A percentile compares a stretch with the other conserved stretches of the same genome.
Conservation (phyloP, 1,139 yeast genomes). For the Protomyces inundatus region DNA sequence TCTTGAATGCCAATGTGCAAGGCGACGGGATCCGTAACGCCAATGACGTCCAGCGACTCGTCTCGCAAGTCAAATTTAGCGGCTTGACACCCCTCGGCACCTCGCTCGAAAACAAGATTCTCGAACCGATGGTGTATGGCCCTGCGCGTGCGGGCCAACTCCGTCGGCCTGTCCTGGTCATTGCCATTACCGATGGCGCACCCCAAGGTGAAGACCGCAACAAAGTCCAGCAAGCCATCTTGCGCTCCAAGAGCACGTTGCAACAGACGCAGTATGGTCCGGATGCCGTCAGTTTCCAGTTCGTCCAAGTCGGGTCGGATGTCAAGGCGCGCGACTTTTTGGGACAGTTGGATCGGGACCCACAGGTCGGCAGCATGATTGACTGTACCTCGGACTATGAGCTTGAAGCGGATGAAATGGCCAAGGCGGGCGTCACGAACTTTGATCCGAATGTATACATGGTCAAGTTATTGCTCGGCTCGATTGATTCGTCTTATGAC, state of each 20-base stretch:
- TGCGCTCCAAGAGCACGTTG: constrained; percentile 36
- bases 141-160: constrained; percentile 35
- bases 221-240: constrained; percentile 36
- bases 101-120: constrained; percentile 35
- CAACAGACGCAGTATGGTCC: constrained; percentile 36
- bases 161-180: constrained; percentile 38
- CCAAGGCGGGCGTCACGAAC: constrained; percentile 36
- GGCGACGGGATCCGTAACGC: constrained; percentile 37
- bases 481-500: constrained; percentile 21
- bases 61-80: constrained; percentile 36
- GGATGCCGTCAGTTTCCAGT: constrained; percentile 39
- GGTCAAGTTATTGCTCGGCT: constrained; percentile 35
- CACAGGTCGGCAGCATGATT: constrained; percentile 38
- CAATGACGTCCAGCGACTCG: constrained; percentile 35
- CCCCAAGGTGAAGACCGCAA: constrained; percentile 39
- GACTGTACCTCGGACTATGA: constrained; percentile 40
- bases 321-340: constrained; percentile 39
- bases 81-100: constrained; percentile 41
- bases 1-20: constrained; percentile 37
- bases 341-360: constrained; percentile 37
- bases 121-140: constrained; percentile 37
- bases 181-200: constrained; percentile 39
- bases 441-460: constrained; percentile 39
- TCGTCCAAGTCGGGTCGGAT: constrained; percentile 40
- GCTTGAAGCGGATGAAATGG: constrained; percentile 40